Conservation (phyloP, 768 basidiomycete genomes). For the Kwoniella newhampshirensis region DNA sequence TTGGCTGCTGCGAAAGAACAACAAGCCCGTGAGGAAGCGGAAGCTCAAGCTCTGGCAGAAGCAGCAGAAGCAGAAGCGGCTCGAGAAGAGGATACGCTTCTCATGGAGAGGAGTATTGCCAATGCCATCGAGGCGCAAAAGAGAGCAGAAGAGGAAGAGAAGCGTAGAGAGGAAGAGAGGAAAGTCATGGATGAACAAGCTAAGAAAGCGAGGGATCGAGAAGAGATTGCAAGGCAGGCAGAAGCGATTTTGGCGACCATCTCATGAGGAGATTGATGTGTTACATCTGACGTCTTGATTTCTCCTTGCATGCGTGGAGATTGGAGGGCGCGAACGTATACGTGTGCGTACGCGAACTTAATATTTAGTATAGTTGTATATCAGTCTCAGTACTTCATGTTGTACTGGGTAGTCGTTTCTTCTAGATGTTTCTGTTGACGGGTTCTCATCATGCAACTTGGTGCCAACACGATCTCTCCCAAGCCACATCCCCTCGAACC, state of each 20-base stretch:
- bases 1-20: conserved; percentile 36
- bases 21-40: conserved; percentile 39
- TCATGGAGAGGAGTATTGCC: conserved; percentile 26
- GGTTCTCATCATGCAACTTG: no score
- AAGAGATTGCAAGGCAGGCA: conserved; percentile 36
- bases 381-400: no score
- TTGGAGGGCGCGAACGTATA: no score
- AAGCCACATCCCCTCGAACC: no score
- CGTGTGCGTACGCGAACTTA: no score
- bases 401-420: no score
- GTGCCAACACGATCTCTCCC: no score
- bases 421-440: no score
- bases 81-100: conserved; percentile 25
- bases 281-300: neutral
- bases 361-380: no score
- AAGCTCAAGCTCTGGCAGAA: conserved; percentile 25
- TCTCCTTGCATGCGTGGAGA: no score
- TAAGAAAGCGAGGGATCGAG: conserved; percentile 34
- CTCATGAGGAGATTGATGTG: neutral
- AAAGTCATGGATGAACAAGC: conserved; percentile 31
- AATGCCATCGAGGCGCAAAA: conserved; percentile 42
- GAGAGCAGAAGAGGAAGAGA: conserved; percentile 36
- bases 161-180: conserved; percentile 29
- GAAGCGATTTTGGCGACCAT: conserved; percentile 45
- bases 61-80: conserved; percentile 20